Evolutionary conservation across 2,329 filamentous ascomycete genomes (phyloP).

Genomic region (Penicillium aurantiogriseum): DNA sequence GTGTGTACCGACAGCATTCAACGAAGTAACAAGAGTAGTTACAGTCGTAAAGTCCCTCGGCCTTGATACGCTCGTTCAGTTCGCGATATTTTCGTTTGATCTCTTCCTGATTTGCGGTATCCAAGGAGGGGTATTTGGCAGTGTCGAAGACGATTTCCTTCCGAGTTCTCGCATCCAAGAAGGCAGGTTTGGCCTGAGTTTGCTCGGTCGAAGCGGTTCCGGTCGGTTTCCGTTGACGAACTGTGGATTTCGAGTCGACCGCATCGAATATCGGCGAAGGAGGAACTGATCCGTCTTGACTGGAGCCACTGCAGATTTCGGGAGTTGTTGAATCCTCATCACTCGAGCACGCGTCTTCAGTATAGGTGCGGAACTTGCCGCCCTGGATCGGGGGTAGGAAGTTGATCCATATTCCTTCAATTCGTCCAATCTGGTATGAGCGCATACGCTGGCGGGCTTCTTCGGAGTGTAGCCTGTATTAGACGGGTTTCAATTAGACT

Average conservation of each 20-base stretch:
- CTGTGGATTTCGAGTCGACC: conserved; percentile 39
- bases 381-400: conserved; percentile 91
- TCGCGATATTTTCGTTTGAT: conserved; percentile 81
- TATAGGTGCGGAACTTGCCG: conserved; percentile 66
- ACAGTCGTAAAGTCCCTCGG: conserved; percentile 77
- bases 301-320: conserved; percentile 52
- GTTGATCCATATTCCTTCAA: conserved; percentile 81
- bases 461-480: conserved; percentile 70
- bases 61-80: conserved; percentile 68
- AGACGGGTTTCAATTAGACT: conserved; percentile 20
- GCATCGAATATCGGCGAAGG: conserved; percentile 61
- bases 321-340: conserved; percentile 32
- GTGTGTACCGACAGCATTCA: conserved; percentile 69
- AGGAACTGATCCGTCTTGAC: conserved; percentile 54
- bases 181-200: conserved; percentile 52
- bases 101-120: conserved; percentile 67
- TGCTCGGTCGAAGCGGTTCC: conserved; percentile 27
- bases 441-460: conserved; percentile 75
- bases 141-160: conserved; percentile 74
- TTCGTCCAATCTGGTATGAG: conserved; percentile 76
- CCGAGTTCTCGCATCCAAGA: conserved; percentile 70
- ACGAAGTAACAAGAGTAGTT: conserved; percentile 76
- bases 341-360: conserved; percentile 45
- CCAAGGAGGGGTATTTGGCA: conserved; percentile 76
- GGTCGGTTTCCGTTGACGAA: conserved; percentile 40